phyloP scores from a whole-genome alignment of 2,329 filamentous ascomycete species.

The Aspergillus terreus region DNA sequence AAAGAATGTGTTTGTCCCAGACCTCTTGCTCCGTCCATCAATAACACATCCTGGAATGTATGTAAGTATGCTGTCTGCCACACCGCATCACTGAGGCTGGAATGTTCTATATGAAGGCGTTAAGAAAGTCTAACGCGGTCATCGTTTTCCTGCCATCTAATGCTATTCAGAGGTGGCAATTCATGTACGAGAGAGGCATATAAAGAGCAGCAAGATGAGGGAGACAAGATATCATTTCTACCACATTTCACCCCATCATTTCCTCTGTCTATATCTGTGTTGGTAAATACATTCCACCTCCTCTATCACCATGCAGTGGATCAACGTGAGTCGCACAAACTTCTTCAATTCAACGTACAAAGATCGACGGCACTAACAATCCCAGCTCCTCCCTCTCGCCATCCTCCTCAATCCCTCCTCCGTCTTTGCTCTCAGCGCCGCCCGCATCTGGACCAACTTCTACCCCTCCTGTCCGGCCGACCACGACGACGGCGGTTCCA shows the following conservation, averaged over 20 bases:
- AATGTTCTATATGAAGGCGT: background rate
- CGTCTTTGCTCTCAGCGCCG: conserved; percentile 20
- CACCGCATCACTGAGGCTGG: background rate
- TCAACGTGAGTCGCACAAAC: conserved; percentile 3
- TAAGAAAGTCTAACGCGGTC: background rate
- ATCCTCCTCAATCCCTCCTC: conserved; percentile 16
- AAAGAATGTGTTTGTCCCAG: no score
- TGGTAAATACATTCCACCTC: background rate
- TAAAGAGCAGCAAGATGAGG: background rate
- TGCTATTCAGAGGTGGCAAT: background rate
- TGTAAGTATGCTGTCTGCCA: background rate
- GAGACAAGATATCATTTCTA: background rate
- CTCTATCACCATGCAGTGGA: conserved; percentile 6
- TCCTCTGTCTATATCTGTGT: background rate
- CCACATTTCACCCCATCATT: background rate
- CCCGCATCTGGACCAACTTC: conserved; percentile 29
- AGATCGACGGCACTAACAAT: conserved; percentile 48
- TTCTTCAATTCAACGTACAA: background rate
- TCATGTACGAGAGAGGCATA: background rate
- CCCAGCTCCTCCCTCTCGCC: conserved; percentile 17
- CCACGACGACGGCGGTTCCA: background rate
- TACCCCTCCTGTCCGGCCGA: conserved; percentile 23
- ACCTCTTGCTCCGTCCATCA: no score
- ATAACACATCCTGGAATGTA: no score
- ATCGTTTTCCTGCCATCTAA: background rate